These are phyloP conservation scores for Pyrus pyrifolia DNA, from an alignment of 306 rosid genomes.

Conservation along the genomic window DNA sequence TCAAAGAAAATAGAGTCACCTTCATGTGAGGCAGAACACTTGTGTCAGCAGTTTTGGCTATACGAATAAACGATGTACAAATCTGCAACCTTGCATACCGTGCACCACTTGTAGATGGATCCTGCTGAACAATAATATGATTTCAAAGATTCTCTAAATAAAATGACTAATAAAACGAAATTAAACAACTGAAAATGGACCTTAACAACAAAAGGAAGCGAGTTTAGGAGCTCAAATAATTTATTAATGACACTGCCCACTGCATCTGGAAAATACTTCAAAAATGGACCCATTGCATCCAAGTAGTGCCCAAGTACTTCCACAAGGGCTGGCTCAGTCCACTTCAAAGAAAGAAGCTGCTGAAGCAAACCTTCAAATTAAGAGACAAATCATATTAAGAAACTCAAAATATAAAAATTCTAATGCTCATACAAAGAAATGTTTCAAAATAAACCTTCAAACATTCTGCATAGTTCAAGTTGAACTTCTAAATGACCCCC, in stretches of 20 bases:
- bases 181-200: constrained; percentile 27
- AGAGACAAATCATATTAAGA: constrained; percentile 12
- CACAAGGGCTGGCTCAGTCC: constrained; percentile 87
- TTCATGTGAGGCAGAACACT: constrained; percentile 97
- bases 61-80: constrained; percentile 91
- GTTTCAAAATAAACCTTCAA: constrained; percentile 60
- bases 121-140: constrained; percentile 44
- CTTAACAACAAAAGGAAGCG: constrained; percentile 69
- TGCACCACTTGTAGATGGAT: constrained; percentile 59
- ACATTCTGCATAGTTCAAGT: constrained; percentile 52
- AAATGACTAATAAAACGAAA: constrained; percentile 13
- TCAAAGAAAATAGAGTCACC: constrained; percentile 34
- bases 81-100: constrained; percentile 90
- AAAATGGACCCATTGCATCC: constrained; percentile 83
- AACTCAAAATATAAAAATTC: constrained; percentile 7
- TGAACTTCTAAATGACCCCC: constrained; percentile 61
- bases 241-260: constrained; percentile 84
- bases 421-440: constrained; percentile 11
- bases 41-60: constrained; percentile 88
- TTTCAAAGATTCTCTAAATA: constrained; percentile 5
- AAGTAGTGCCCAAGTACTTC: constrained; percentile 84
- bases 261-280: constrained; percentile 86
- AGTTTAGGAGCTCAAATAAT: constrained; percentile 83
- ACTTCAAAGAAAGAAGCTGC: constrained; percentile 72
- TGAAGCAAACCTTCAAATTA: constrained; percentile 72